A percentile compares a stretch with the other conserved stretches of the same genome.
Evolutionary conservation across 176 grass and related monocot species (phyloP).

Genomic region (Musa beccarii): DNA sequence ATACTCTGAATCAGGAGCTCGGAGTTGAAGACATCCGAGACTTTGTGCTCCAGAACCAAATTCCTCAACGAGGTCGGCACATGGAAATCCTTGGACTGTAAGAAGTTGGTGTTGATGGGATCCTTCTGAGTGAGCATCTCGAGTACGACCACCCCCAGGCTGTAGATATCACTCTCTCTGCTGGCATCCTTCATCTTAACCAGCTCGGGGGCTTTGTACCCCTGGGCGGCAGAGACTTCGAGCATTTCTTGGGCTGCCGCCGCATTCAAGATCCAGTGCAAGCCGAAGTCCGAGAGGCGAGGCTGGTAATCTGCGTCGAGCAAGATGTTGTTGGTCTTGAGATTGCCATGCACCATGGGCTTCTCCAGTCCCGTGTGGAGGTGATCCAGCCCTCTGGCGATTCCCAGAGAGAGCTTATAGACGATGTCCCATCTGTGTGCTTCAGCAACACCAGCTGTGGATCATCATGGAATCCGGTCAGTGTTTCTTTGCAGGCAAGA

Average conservation of each 20-base stretch:
- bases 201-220: slow-evolving; percentile 89
- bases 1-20: slow-evolving; percentile 15
- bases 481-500: not conserved
- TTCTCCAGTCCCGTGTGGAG: slow-evolving; percentile 71
- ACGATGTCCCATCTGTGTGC: slow-evolving; percentile 91
- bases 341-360: slow-evolving; percentile 82
- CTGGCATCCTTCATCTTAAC: slow-evolving; percentile 29
- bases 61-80: slow-evolving; percentile 23
- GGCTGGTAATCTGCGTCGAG: slow-evolving; percentile 88
- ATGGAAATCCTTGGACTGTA: slow-evolving; percentile 16
- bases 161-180: slow-evolving; percentile 29
- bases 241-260: slow-evolving; percentile 72
- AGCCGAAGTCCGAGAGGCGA: slow-evolving; percentile 69
- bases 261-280: slow-evolving; percentile 59
- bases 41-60: slow-evolving; percentile 34
- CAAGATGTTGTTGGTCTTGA: slow-evolving; percentile 89
- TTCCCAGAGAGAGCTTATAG: slow-evolving; percentile 66
- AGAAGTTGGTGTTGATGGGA: slow-evolving; percentile 24
- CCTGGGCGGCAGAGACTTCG: slow-evolving; percentile 46
- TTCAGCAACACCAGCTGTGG: slow-evolving; percentile 80
- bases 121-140: slow-evolving; percentile 45
- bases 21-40: slow-evolving; percentile 26
- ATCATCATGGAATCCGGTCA: not conserved
- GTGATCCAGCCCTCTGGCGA: slow-evolving; percentile 79
- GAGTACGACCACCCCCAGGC: slow-evolving; percentile 36